A percentile compares a stretch with the other conserved stretches of the same genome.
These are phyloP conservation scores for Trypanosoma rangeli DNA, from an alignment of 208 protist genomes.

Conservation along the genomic window DNA sequence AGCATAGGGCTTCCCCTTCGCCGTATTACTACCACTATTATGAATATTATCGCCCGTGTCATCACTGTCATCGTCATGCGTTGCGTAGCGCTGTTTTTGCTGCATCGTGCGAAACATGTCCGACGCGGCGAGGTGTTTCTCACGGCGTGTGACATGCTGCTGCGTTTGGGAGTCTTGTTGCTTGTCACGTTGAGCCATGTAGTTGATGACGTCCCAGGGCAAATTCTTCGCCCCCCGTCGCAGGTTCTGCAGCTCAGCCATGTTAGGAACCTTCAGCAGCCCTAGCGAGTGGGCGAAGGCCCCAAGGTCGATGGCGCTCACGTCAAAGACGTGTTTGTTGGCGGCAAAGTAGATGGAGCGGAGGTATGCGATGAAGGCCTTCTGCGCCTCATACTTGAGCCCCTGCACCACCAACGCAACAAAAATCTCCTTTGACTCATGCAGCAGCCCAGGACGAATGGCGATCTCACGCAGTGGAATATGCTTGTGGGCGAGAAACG, in stretches of 20 bases:
- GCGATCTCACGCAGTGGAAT: constrained; percentile 82
- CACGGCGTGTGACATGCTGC: constrained; percentile 59
- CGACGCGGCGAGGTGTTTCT: constrained; percentile 80
- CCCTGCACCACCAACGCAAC: constrained; percentile 92
- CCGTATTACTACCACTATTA: neutral
- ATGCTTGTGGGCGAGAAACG: constrained; percentile 81
- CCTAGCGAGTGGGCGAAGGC: constrained; percentile 94
- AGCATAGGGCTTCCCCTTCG: neutral
- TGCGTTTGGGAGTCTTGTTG: constrained; percentile 8
- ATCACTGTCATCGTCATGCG: constrained; percentile 33
- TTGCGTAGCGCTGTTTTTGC: constrained; percentile 73
- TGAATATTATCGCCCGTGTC: constrained; percentile 45
- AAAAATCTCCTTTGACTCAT: constrained; percentile 88
- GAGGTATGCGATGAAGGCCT: constrained; percentile 97
- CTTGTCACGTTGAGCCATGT: constrained; percentile 43
- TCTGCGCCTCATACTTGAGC: constrained; percentile 98
- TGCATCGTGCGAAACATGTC: constrained; percentile 86
- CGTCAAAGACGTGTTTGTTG: constrained; percentile 97
- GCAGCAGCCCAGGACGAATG: constrained; percentile 73
- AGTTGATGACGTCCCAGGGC: constrained; percentile 89
- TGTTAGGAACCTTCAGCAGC: constrained; percentile 91
- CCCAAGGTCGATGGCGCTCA: constrained; percentile 86
- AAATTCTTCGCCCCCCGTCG: constrained; percentile 87
- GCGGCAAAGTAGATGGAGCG: constrained; percentile 93
- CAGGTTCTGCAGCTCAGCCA: constrained; percentile 87